Conservation (phyloP, 805 yeast species). For the Grigorovia jiainica region DNA sequence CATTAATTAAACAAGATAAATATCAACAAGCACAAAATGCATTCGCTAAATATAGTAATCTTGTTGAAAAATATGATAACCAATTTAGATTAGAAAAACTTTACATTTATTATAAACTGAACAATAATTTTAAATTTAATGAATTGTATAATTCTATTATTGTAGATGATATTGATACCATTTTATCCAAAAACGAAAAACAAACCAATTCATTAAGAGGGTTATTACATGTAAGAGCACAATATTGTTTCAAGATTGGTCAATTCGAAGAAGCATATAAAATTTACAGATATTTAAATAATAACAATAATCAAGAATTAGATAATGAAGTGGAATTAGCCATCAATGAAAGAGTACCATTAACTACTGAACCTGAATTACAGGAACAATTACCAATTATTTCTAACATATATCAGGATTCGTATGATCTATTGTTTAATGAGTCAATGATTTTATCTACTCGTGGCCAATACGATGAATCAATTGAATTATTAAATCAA, state of each 20-base stretch:
- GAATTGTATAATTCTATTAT: slow-evolving; percentile 1
- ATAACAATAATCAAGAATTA: slow-evolving; percentile 27
- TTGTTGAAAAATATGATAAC: slow-evolving; percentile 9
- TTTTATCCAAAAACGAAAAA: slow-evolving; percentile 4
- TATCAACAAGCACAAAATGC: slow-evolving; percentile 43
- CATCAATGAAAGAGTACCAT: slow-evolving; percentile 61
- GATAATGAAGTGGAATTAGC: slow-evolving; percentile 44
- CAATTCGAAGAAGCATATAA: slow-evolving; percentile 38
- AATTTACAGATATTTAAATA: slow-evolving; percentile 41
- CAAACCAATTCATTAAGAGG: slow-evolving; percentile 27
- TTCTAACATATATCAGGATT: slow-evolving; percentile 19
- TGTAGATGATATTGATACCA: slow-evolving; percentile 5
- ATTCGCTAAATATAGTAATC: slow-evolving; percentile 29
- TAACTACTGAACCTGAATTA: slow-evolving; percentile 36
- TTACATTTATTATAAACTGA: slow-evolving; percentile 54
- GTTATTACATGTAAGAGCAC: slow-evolving; percentile 42
- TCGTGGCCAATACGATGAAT: slow-evolving; percentile 30
- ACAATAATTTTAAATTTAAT: slow-evolving; percentile 27
- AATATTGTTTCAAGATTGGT: slow-evolving; percentile 44
- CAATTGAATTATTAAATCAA: slow-evolving; percentile 35
- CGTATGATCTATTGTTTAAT: slow-evolving; percentile 59
- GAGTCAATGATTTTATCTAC: slow-evolving; percentile 48
- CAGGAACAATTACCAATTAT: slow-evolving; percentile 3
- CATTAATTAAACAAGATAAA: slow-evolving; percentile 57
- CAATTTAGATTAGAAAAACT: slow-evolving; percentile 40